A percentile compares a stretch with the other conserved stretches of the same genome.
phyloP scores from a whole-genome alignment of 1,284 basidiomycete genomes.

The Malassezia nana region DNA sequence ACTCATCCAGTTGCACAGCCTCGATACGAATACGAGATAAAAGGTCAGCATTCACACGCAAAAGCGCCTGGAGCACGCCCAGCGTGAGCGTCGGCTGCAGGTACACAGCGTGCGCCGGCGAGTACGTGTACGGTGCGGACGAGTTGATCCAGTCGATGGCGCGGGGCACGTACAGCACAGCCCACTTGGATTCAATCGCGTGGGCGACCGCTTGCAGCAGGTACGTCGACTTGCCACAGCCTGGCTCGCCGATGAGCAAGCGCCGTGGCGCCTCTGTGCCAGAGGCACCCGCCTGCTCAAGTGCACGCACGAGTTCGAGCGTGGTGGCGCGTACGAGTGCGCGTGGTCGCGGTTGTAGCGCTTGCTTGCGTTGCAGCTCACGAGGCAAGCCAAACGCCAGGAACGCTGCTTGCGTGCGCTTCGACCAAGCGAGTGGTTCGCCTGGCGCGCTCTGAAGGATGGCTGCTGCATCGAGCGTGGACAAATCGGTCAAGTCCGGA shows the following conservation, averaged over 20 bases:
- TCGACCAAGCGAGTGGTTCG: conserved; percentile 29
- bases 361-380: conserved; percentile 28
- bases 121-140: conserved; percentile 65
- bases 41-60: conserved; percentile 43
- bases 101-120: conserved; percentile 65
- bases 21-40: conserved; percentile 19
- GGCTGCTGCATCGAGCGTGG: conserved; percentile 24
- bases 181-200: conserved; percentile 62
- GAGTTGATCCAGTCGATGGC: conserved; percentile 69
- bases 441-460: conserved; percentile 21
- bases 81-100: conserved; percentile 58
- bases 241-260: conserved; percentile 55
- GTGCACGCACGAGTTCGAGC: conserved; percentile 26
- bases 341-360: conserved; percentile 25
- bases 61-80: conserved; percentile 45
- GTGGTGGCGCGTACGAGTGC: conserved; percentile 7
- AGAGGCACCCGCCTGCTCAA: conserved; percentile 5
- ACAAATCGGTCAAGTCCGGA: conserved; percentile 33
- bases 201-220: conserved; percentile 72
- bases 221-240: conserved; percentile 73
- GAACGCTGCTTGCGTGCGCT: conserved; percentile 24
- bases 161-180: conserved; percentile 80
- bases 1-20: conserved; percentile 18
- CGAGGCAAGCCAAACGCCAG: conserved; percentile 31
- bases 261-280: conserved; percentile 9